These are phyloP conservation scores for Fusarium sp. DNA, from an alignment of 2,329 filamentous ascomycete species.

Conservation along the genomic window DNA sequence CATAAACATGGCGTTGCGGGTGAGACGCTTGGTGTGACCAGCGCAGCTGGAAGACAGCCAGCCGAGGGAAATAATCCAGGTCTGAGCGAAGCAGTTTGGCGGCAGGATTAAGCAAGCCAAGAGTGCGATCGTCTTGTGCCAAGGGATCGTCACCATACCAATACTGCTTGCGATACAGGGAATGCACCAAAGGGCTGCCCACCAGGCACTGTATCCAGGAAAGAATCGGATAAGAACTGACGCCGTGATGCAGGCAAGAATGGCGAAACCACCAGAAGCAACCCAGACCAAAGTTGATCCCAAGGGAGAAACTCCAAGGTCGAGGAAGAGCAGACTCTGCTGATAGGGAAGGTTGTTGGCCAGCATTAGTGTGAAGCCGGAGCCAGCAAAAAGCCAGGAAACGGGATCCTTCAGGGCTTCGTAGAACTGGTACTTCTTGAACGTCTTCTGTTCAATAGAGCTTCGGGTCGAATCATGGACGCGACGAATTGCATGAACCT, in stretches of 20 bases:
- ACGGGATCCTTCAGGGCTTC: slow-evolving; percentile 45
- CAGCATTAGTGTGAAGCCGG: slow-evolving; percentile 50
- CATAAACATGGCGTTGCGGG: slow-evolving; percentile 52
- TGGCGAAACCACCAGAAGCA: slow-evolving; percentile 25
- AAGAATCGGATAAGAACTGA: slow-evolving; percentile 27
- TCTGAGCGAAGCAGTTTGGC: slow-evolving; percentile 26
- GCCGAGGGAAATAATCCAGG: slow-evolving; percentile 27
- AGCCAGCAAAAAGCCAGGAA: slow-evolving; percentile 44
- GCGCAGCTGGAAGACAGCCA: slow-evolving; percentile 40
- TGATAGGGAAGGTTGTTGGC: slow-evolving; percentile 53
- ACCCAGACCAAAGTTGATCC: slow-evolving; percentile 28
- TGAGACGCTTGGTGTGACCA: slow-evolving; percentile 56
- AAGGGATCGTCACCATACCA: slow-evolving; percentile 35
- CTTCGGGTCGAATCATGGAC: slow-evolving; percentile 44
- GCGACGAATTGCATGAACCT: slow-evolving; percentile 44
- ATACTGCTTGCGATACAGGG: slow-evolving; percentile 35
- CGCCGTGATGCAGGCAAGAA: slow-evolving; percentile 26
- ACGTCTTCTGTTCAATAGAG: slow-evolving; percentile 49
- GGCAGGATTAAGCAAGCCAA: slow-evolving; percentile 28
- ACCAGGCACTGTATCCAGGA: slow-evolving; percentile 31
- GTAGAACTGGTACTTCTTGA: slow-evolving; percentile 46
- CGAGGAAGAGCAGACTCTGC: slow-evolving; percentile 33
- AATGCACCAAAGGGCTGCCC: slow-evolving; percentile 35
- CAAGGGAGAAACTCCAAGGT: slow-evolving; percentile 20
- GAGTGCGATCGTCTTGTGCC: slow-evolving; percentile 43